Evolutionary conservation across 352 stramenopile species (phyloP), one percentile per base, ranked within the genome.

Genomic region (Aphanomyces euteiches): DNA sequence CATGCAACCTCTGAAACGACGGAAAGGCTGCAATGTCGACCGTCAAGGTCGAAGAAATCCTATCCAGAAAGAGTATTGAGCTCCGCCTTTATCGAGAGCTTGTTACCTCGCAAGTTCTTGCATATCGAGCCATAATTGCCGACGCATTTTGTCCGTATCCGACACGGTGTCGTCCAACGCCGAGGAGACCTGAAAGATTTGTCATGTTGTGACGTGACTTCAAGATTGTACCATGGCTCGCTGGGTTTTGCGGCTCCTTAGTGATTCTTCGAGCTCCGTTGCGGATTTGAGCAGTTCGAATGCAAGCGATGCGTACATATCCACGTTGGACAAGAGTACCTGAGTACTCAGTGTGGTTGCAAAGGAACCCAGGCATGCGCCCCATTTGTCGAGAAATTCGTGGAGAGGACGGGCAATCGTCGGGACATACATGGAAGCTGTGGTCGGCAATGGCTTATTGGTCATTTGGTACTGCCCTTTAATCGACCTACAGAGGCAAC

Each of bases 391-490:
- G n/a, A 95, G 66, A 37, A 95, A 95, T 0, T 81, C 76, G 56
- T 80, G 75, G 47, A 95, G 77, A 4, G 88, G 88, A 10, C 85
- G 91, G 61, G 90, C 75, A 45, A 95, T 93, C 65, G 83, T 95
- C 2, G 81, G 38, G 7, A 94, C 80, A 57, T 94, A 95, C 12
- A 82, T 83, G 41, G 88, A 95, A 2, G 79, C 67, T 5, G 77
- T 74, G 3, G 82, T 90, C 40, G 88, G 88, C 21, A 81, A 69
- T 6, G 86, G 82, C 64, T 94, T 95, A 79, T 93, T 95, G 5
- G 88, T 95, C 83, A 95, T 94, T 67, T 95, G 88, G 61, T 95
- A 95, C 69, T 95, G 88, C 8, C 88, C 88, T 63, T 95, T 95
- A 58, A 95, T 86, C 5, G 86, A 72, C 1, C 69, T 94, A 40